Percentiles rank a stretch among this genome's conserved stretches.
phyloP scores from a whole-genome alignment of 148 eudicot genomes.

The Pharnaceum exiguum region DNA sequence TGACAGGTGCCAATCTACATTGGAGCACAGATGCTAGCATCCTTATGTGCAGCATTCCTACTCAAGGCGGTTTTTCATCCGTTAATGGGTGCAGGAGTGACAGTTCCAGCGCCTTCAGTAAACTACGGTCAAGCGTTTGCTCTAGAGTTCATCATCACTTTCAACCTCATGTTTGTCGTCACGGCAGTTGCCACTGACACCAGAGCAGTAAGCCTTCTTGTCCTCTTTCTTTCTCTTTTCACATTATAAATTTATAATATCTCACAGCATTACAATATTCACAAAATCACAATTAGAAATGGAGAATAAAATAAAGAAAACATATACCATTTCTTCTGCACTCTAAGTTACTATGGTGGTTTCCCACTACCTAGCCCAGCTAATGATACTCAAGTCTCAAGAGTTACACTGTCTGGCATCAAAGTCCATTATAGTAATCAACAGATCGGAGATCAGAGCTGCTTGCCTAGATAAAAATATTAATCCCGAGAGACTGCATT shows the following conservation, averaged over 20 bases:
- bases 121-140: slow-evolving; percentile 67
- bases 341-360: too few relatives aligned
- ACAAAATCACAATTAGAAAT: not conserved
- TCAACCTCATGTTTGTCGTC: slow-evolving; percentile 99
- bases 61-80: slow-evolving; percentile 72
- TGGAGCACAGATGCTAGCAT: slow-evolving; percentile 80
- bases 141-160: slow-evolving; percentile 77
- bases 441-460: not conserved
- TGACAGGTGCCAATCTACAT: slow-evolving; percentile 78
- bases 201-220: slow-evolving; percentile 64
- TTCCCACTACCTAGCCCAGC: not conserved
- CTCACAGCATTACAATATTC: not conserved
- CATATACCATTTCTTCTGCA: too few relatives aligned
- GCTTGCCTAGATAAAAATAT: not conserved
- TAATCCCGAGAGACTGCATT: not conserved
- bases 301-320: not conserved
- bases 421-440: too few relatives aligned
- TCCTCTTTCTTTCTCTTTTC: not conserved
- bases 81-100: slow-evolving; percentile 83
- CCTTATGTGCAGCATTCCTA: slow-evolving; percentile 68
- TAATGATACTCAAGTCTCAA: not conserved
- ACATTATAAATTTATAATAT: not conserved
- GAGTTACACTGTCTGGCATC: too few relatives aligned
- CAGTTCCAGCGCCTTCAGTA: slow-evolving; percentile 75
- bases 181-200: slow-evolving; percentile 98